Conservation (phyloP, 2,329 filamentous ascomycete genomes). For the Huntiella abstrusa region DNA sequence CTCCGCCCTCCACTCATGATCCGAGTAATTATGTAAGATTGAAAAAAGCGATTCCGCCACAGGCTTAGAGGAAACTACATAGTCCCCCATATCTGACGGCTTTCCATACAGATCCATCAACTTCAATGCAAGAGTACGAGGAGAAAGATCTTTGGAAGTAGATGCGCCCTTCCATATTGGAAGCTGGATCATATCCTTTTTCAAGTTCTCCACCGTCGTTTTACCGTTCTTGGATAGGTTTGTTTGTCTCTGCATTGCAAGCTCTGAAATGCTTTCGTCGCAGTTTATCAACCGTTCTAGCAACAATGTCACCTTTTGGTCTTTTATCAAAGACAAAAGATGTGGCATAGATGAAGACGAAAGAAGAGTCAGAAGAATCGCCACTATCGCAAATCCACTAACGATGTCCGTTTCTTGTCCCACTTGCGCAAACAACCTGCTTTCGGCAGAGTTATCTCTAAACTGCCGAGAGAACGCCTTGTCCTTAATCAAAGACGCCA, state of each 20-base stretch:
- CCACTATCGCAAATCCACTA: constrained; percentile 43
- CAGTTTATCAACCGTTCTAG: constrained; percentile 35
- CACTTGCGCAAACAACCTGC: constrained; percentile 45
- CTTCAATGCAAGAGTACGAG: constrained; percentile 39
- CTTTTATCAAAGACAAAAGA: constrained; percentile 35
- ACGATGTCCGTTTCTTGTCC: constrained; percentile 40
- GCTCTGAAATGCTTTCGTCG: constrained; percentile 34
- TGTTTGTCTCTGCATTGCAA: constrained; percentile 44
- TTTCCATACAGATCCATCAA: constrained; percentile 11
- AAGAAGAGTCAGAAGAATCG: constrained; percentile 44
- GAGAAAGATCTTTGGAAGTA: constrained; percentile 33
- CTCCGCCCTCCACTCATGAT: constrained; percentile 9
- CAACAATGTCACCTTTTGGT: constrained; percentile 34
- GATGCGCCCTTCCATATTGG: constrained; percentile 38
- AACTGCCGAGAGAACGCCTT: constrained; percentile 51
- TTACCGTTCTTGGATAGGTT: constrained; percentile 52
- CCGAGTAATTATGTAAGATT: constrained; percentile 10
- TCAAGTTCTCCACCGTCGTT: constrained; percentile 34
- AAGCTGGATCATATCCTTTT: constrained; percentile 30
- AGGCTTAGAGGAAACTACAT: constrained; percentile 7
- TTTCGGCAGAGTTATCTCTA: constrained; percentile 52
- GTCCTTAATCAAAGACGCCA: constrained; percentile 39
- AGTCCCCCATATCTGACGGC: constrained; percentile 9
- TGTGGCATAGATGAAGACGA: constrained; percentile 40
- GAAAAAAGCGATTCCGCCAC: constrained; percentile 13